phyloP scores from a whole-genome alignment of 106 monocot species.

The Apostasia shenzhenica region DNA sequence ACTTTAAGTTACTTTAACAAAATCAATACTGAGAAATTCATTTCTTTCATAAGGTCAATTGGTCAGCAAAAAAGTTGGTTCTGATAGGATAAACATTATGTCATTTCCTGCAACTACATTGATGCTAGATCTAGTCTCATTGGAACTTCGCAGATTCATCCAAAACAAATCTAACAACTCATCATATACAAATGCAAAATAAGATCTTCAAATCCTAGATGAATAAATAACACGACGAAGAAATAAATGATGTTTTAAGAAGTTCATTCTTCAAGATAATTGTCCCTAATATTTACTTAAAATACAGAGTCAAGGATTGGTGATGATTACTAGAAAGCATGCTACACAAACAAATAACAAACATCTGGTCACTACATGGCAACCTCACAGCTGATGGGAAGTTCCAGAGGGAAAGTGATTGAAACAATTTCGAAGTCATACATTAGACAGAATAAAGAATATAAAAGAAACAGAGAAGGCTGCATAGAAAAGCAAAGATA shows the following conservation, averaged over 20 bases:
- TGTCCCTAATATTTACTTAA: background rate
- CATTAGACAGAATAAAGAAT: background rate
- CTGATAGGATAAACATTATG: background rate
- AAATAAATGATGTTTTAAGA: no score
- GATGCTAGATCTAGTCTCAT: background rate
- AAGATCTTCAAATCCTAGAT: background rate
- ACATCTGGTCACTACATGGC: background rate
- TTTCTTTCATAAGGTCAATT: no score
- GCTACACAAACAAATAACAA: background rate
- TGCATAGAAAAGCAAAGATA: constrained; percentile 13
- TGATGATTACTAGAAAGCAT: background rate
- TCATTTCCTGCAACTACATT: background rate
- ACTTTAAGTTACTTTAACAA: no score
- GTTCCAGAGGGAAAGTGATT: no score
- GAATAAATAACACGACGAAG: background rate
- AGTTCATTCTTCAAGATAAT: background rate
- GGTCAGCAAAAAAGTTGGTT: background rate
- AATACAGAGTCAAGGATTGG: background rate
- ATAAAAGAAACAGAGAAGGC: constrained; percentile 8
- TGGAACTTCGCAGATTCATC: background rate
- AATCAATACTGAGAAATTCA: no score
- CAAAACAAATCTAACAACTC: background rate
- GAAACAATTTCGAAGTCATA: no score
- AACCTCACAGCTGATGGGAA: no score
- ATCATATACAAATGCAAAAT: background rate